A percentile compares a stretch with the other conserved stretches of the same genome.
These are phyloP conservation scores for Cladophialophora psammophila DNA, from an alignment of 2,329 filamentous ascomycete species.

Conservation along the genomic window DNA sequence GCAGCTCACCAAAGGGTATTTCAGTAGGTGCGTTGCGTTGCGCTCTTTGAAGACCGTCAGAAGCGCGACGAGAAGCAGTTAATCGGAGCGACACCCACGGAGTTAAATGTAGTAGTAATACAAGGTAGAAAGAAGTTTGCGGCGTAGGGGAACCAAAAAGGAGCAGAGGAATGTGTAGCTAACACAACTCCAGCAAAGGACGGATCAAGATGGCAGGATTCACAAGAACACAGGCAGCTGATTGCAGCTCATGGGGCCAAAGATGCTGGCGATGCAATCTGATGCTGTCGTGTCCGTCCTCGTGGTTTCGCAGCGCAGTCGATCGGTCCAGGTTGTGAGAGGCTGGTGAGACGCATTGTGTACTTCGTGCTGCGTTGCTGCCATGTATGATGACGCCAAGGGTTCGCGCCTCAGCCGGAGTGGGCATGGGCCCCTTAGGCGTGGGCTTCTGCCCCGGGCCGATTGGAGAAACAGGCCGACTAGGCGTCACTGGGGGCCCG, in stretches of 20 bases:
- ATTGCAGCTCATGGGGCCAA: neutral
- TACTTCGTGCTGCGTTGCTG: neutral
- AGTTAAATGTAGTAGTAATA: neutral
- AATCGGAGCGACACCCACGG: neutral
- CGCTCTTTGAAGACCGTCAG: neutral
- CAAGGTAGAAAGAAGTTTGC: neutral
- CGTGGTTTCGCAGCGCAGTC: neutral
- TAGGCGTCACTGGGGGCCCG: neutral
- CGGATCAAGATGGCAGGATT: neutral
- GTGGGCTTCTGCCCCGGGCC: conserved; percentile 8
- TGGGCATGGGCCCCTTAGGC: neutral
- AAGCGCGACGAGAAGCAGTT: neutral
- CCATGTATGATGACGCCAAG: conserved; percentile 15
- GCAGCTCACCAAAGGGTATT: neutral
- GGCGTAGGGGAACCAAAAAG: neutral
- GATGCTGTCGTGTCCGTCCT: conserved; percentile 10
- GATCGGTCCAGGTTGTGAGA: conserved; percentile 7
- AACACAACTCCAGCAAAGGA: neutral
- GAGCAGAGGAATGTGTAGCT: neutral
- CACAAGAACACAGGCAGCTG: conserved; percentile 11
- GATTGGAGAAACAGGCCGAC: conserved; percentile 12
- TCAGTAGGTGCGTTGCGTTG: neutral
- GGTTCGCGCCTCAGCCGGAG: conserved; percentile 6
- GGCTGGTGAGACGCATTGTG: conserved; percentile 1
- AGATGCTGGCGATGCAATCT: neutral